These are phyloP conservation scores for Pleurotus salmoneostramineus DNA, from an alignment of 768 basidiomycete species.

Conservation along the genomic window DNA sequence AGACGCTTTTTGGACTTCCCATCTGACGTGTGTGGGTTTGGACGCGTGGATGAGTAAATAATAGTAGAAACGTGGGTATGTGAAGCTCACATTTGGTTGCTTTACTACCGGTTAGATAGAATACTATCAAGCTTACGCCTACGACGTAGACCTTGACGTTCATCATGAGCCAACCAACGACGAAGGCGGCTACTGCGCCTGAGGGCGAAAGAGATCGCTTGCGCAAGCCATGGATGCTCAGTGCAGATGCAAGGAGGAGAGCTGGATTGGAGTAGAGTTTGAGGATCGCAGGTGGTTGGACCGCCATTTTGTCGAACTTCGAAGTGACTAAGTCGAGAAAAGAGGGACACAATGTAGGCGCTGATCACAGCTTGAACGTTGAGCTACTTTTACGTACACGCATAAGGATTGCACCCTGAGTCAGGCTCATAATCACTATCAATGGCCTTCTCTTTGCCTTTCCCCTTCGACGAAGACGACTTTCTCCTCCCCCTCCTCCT, in stretches of 20 bases:
- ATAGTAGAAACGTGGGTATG: not conserved
- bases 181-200: constrained; percentile 74
- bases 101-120: constrained; percentile 76
- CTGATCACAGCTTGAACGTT: too few species aligned
- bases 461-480: constrained; percentile 1
- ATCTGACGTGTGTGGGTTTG: constrained; percentile 32
- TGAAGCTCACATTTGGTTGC: constrained; percentile 73
- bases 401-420: not conserved
- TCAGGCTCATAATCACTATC: not conserved
- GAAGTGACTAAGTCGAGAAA: not conserved
- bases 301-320: too few species aligned
- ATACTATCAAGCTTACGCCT: constrained; percentile 63
- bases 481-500: not conserved
- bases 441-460: constrained; percentile 2
- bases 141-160: constrained; percentile 63
- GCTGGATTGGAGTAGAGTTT: constrained; percentile 22
- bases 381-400: too few species aligned
- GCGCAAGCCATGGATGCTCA: constrained; percentile 67
- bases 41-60: not conserved
- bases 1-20: constrained; percentile 71
- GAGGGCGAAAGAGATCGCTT: constrained; percentile 73
- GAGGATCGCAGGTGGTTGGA: not conserved
- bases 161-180: constrained; percentile 73
- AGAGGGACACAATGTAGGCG: not conserved
- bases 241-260: constrained; percentile 42